Base-by-base conservation (phyloP, 345 rosid genomes). In the Pistacia atlantica region DNA sequence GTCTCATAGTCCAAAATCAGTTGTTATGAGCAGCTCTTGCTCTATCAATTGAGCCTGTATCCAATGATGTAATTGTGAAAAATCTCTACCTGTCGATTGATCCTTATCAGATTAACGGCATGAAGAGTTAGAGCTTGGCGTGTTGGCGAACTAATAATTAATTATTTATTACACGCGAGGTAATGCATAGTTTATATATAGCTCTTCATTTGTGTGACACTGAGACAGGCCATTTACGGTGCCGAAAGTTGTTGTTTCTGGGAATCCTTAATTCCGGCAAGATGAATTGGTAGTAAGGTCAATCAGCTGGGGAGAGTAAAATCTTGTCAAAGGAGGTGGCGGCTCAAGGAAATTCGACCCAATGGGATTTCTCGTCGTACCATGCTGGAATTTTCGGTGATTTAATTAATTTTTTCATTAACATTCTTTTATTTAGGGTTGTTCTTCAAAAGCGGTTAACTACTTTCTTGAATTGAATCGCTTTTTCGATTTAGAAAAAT, bases 291-390 rank as follows among this genome's bases (percentile, higher is more conserved):
- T 90, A 1, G 77, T 33, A 1, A 92, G 92, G 20, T 18, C 85
- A 5, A 48, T 88, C 35, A 60, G 66, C 2, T 89, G 92, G 92
- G 94, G 84, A 72, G 89, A 90, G 42, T 89, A 88, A 37, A 83
- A 74, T 42, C 82, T 79, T 3, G 77, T 86, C 6, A 80, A 84
- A 77, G 79, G 80, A 0, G 86, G 80, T 25, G 89, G 81, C 25
- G 67, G 68, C 58, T 48, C 84, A 17, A 78, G 87, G 75, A 88
- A 85, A 71, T 77, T 89, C 16, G 91, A 90, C 42, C 75, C 89
- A 4, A 78, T 89, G 91, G 92, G 90, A 22, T 85, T 90, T 67
- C 92, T 91, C 0, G 65, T 87, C 95, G 11, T 58, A 82, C 70
- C 91, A 89, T 65, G 83, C 84, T 22, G 91, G 90, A 28, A 22